These are phyloP conservation scores for Eutrema heterophyllum DNA, from an alignment of 345 rosid genomes.

Conservation along the genomic window DNA sequence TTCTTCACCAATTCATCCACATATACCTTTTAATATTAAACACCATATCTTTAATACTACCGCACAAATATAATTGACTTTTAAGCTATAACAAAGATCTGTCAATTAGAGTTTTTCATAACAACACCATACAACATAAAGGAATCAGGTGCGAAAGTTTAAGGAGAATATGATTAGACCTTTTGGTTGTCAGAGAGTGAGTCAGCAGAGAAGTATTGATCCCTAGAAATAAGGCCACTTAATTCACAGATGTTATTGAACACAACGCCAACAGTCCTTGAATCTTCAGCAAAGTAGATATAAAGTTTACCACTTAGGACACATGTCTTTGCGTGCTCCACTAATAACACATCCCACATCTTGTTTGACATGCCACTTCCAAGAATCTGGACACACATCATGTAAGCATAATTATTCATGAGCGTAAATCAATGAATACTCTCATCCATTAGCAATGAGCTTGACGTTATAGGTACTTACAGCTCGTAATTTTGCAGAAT, in stretches of 20 bases:
- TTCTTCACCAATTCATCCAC: conserved; percentile 80
- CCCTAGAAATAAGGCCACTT: conserved; percentile 74
- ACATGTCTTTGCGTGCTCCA: conserved; percentile 93
- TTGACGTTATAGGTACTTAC: conserved; percentile 45
- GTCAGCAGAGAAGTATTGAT: conserved; percentile 67
- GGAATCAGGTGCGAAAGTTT: neutral
- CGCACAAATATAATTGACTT: neutral
- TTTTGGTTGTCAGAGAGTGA: conserved; percentile 80
- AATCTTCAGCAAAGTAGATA: conserved; percentile 69
- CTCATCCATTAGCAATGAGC: conserved; percentile 9
- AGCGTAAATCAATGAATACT: neutral
- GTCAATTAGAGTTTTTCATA: neutral
- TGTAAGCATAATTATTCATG: conserved; percentile 15
- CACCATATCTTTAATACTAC: neutral
- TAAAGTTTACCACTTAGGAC: conserved; percentile 67
- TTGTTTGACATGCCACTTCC: conserved; percentile 96
- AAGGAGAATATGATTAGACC: conserved; percentile 34
- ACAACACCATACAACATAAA: neutral
- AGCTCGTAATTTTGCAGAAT: conserved; percentile 55
- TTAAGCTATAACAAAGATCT: neutral
- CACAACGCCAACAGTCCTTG: conserved; percentile 61
- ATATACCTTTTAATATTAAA: conserved; percentile 48
- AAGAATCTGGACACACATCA: conserved; percentile 51
- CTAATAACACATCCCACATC: conserved; percentile 93
- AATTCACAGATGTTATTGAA: conserved; percentile 73